Evolutionary conservation across 805 yeast species (phyloP), one percentile per base, ranked within the genome.

Genomic region (Suhomyces kilbournensis): DNA sequence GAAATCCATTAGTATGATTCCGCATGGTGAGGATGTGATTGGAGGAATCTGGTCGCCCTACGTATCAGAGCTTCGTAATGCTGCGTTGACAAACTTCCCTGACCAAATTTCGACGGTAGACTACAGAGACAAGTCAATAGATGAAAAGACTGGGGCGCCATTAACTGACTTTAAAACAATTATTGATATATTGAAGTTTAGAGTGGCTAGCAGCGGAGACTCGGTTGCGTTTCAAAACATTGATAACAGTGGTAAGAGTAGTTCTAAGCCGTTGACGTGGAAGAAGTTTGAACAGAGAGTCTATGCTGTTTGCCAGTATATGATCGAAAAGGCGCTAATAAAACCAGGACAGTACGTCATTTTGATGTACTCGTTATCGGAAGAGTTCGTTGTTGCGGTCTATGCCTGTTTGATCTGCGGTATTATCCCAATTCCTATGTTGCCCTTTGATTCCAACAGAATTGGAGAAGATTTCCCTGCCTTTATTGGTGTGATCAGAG

Each of bases 41-140:
- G 96, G 96, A 22, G 96, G 96, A 3, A 83, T 90, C 10, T 90
- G 96, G 96, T 83, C 93, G 1, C 82, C 80, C 0, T 88, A 84
- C 55, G 79, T 88, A 2, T 88, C 97, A 0, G 73, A 76, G n/a
- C 65, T 83, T 35, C 75, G 98, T 57, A 72, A 79, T 15, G 73
- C 79, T 4, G 80, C 87, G 0, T 72, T 93, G 30, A 74, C 69
- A n/a, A 80, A 78, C 30, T 82, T 83, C 30, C 92, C 88, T 12
- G 75, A 79, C 53, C 99, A 94, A 63, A 81, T 80, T 50, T 89
- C 97, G 0, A 90, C 96, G 0, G 78, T 90, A 22, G 97, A 90
- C 62, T 81, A 83, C 63, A 75, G 96, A 48, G 87, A 83, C 9
- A 78, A 79, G n/a, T 83, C 91, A 0, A 69, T 85, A 32, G 99